Conservation (phyloP, 1,139 yeast genomes). For the Yamadazyma trypodendri region DNA sequence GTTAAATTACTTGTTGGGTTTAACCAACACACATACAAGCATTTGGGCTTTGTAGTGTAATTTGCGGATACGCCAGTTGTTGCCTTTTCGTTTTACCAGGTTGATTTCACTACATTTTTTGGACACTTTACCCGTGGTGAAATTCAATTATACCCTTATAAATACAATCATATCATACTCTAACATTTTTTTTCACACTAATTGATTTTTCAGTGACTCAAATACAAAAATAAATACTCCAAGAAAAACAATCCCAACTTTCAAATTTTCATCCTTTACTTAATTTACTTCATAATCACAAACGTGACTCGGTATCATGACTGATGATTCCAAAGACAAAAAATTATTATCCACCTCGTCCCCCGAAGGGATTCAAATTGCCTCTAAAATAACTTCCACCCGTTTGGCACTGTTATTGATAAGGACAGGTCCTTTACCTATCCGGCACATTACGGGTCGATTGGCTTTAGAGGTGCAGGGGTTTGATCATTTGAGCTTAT, state of each 20-base stretch:
- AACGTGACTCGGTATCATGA: neutral
- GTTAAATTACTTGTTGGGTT: no score
- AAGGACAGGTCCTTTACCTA: constrained; percentile 84
- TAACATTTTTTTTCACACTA: neutral
- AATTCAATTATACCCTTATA: no score
- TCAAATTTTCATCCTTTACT: neutral
- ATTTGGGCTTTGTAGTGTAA: no score
- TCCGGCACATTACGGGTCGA: constrained; percentile 83
- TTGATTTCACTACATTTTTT: no score
- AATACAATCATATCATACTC: no score
- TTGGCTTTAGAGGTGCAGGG: constrained; percentile 73
- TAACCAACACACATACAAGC: no score
- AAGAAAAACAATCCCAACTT: constrained; percentile 1
- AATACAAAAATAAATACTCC: constrained; percentile 4
- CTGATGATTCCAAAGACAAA: constrained; percentile 7
- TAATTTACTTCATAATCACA: neutral
- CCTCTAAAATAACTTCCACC: constrained; percentile 80
- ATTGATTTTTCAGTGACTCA: constrained; percentile 3
- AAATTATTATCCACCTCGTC: constrained; percentile 67
- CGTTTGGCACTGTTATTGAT: constrained; percentile 68
- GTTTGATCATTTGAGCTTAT: constrained; percentile 75
- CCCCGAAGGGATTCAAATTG: constrained; percentile 87
- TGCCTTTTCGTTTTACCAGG: no score
- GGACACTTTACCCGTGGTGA: neutral
- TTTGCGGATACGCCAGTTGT: no score